Evolutionary conservation across 139 green algal species (phyloP), one percentile per base, ranked within the genome.

Genomic region (Choricystis sp.): DNA sequence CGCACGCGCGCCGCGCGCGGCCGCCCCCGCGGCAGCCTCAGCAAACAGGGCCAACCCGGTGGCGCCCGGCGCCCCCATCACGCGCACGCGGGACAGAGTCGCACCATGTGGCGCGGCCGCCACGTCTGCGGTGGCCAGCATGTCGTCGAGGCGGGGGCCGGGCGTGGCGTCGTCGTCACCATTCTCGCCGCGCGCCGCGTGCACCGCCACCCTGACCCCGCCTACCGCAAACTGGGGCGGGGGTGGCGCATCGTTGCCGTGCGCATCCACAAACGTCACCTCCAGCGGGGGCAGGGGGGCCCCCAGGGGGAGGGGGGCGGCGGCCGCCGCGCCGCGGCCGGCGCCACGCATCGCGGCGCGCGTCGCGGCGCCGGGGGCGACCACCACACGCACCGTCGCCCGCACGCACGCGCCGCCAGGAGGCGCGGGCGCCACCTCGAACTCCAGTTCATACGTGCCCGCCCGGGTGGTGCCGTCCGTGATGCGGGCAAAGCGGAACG

Each of bases 401-500:
- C 26, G 58, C 23, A 81, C 66, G 9, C 63, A 26, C n/a, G 26
- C 56, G 62, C 61, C 65, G 19, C 63, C 66, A 5, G 74, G 71
- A 19, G 75, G 58, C 19, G 74, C 67, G 16, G 83, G 83, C 48
- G 73, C 26, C 56, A 85, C 57, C 57, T 25, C 31, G 69, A 83
- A 88, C 65, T 83, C 72, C 48, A 86, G 69, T 1, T 67, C 64
- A 29, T 85, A 88, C 20, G 49, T 56, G 4, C 79, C 81, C 2
- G 67, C 52, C 2, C 52, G 58, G 2, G 56, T 65, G 25, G 84
- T 57, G 29, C 66, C 65, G 49, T 78, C 67, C 14, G n/a, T 27
- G 40, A 89, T 66, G 19, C 62, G 56, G 9, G 61, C 62, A 63
- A 89, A 89, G 21, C 68, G 22, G 62, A 78, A 89, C 21, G 29